Conservation (phyloP, 179 eudicot genomes). For the Drosera spatulata region DNA sequence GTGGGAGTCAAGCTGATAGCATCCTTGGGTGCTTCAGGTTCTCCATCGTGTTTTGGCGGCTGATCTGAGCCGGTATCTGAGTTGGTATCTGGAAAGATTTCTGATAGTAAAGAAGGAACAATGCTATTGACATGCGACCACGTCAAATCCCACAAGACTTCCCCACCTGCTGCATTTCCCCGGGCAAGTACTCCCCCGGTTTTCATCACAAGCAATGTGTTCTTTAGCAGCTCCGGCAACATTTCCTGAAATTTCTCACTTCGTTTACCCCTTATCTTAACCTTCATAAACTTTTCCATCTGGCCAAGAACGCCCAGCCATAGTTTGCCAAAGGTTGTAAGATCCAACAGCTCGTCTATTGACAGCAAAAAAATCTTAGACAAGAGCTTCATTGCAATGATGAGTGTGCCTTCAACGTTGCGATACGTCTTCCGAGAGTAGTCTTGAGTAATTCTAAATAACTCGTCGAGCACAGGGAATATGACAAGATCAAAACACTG, state of each 20-base stretch:
- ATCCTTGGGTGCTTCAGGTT: not conserved
- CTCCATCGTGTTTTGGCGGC: not conserved
- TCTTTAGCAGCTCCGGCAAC: conserved; percentile 31
- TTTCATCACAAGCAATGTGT: conserved; percentile 29
- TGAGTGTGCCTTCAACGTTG: conserved; percentile 33
- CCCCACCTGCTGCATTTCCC: conserved; percentile 23
- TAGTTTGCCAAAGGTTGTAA: conserved; percentile 13
- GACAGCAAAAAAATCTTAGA: conserved; percentile 27
- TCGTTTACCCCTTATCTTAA: conserved; percentile 25
- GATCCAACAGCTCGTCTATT: conserved; percentile 19
- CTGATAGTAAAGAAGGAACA: conserved; percentile 33
- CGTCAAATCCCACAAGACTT: conserved; percentile 44
- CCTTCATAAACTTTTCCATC: conserved; percentile 39
- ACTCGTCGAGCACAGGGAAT: conserved; percentile 37
- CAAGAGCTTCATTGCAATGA: conserved; percentile 23
- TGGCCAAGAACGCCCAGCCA: conserved; percentile 14
- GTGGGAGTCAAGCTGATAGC: not conserved
- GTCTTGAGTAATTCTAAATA: conserved; percentile 25
- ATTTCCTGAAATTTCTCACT: conserved; percentile 35
- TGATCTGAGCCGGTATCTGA: not conserved
- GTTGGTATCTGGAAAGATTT: conserved; percentile 29
- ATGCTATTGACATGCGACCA: conserved; percentile 48
- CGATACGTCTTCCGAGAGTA: conserved; percentile 28
- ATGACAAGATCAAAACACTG: conserved; percentile 40
- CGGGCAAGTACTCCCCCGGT: conserved; percentile 23